phyloP scores from a whole-genome alignment of 805 yeast genomes.

The Suhomyces faveliae region DNA sequence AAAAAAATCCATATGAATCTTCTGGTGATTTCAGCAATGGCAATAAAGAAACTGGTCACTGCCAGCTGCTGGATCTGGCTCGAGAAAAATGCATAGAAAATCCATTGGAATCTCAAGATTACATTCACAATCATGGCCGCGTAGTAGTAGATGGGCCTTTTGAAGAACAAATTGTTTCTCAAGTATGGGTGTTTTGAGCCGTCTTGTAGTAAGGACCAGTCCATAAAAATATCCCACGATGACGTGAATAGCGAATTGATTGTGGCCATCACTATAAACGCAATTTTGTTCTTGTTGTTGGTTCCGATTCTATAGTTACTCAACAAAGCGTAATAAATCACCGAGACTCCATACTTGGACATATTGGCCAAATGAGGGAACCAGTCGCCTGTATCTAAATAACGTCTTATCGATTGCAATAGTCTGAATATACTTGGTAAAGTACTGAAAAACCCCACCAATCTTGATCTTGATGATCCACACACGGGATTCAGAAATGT shows the following conservation, averaged over 20 bases:
- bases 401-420: constrained; percentile 88
- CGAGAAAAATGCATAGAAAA: constrained; percentile 79
- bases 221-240: constrained; percentile 92
- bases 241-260: constrained; percentile 69
- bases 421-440: constrained; percentile 90
- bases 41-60: constrained; percentile 77
- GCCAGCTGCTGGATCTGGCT: constrained; percentile 84
- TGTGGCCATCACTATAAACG: constrained; percentile 71
- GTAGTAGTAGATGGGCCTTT: constrained; percentile 61
- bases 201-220: constrained; percentile 85
- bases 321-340: constrained; percentile 66
- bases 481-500: constrained; percentile 42
- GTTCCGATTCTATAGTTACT: constrained; percentile 73
- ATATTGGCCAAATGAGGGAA: constrained; percentile 95
- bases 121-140: constrained; percentile 72
- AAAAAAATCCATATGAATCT: constrained; percentile 88
- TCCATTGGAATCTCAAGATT: constrained; percentile 83
- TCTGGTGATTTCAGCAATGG: constrained; percentile 76
- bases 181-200: constrained; percentile 55
- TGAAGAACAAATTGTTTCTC: constrained; percentile 69
- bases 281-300: constrained; percentile 42
- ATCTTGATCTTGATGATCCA: constrained; percentile 73
- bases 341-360: constrained; percentile 66
- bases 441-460: constrained; percentile 80
- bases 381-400: constrained; percentile 88